Evolutionary conservation across 306 rosid species (phyloP).

Genomic region (Cucumis sativus): DNA sequence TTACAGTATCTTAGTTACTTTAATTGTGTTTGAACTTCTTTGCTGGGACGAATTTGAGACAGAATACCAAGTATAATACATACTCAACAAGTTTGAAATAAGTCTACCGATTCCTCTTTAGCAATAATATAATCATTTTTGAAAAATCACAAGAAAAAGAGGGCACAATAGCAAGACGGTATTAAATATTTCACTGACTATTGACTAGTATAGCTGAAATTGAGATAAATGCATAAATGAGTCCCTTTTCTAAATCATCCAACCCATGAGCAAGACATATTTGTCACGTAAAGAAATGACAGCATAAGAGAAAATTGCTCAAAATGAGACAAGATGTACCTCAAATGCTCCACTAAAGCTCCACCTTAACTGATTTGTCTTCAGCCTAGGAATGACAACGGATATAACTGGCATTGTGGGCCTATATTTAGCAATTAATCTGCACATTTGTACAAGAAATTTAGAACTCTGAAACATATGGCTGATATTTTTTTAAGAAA

Average conservation of each 20-base stretch:
- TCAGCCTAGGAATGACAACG: conserved; percentile 30
- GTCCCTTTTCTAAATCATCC: not conserved
- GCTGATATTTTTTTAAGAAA: not conserved
- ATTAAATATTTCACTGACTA: not conserved
- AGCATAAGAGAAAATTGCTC: not conserved
- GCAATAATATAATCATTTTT: not conserved
- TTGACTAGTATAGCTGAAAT: not conserved
- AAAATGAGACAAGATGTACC: conserved; percentile 24
- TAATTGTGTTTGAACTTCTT: not conserved
- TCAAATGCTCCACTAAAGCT: conserved; percentile 95
- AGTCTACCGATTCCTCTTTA: not conserved
- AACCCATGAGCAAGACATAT: not conserved
- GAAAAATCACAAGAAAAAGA: not conserved
- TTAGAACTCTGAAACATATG: not conserved
- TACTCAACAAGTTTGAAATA: not conserved
- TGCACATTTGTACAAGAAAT: conserved; percentile 14
- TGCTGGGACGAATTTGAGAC: not conserved
- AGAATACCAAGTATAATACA: not conserved
- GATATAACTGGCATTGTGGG: conserved; percentile 48
- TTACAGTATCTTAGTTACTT: not conserved
- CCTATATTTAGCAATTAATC: conserved; percentile 41
- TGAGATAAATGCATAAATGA: not conserved
- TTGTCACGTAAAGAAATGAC: not conserved
- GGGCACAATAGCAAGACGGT: not conserved
- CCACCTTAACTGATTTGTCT: conserved; percentile 34